Percentiles rank a stretch among this genome's conserved stretches.
Conservation (phyloP, 495 filamentous ascomycete species). For the Aspergillus bertholletiae region DNA sequence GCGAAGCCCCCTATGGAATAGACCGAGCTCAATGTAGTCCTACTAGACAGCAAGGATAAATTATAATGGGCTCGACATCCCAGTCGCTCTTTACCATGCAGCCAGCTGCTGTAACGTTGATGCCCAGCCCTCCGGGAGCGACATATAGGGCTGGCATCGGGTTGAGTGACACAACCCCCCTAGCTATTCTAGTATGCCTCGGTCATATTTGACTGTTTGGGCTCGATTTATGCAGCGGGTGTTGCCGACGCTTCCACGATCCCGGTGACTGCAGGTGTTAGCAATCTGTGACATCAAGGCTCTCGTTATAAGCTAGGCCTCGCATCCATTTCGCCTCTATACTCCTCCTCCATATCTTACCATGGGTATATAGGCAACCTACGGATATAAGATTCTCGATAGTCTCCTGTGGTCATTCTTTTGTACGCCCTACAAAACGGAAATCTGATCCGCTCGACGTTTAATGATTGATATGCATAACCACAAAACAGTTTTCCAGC, state of each 20-base stretch:
- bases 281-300: too few species aligned
- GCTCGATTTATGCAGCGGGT: conserved; percentile 39
- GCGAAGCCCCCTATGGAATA: conserved; percentile 68
- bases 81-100: conserved; percentile 72
- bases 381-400: too few species aligned
- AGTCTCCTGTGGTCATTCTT: too few species aligned
- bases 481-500: too few species aligned
- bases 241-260: conserved; percentile 37
- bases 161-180: conserved; percentile 62
- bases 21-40: conserved; percentile 85
- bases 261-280: conserved; percentile 54
- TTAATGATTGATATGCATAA: too few species aligned
- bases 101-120: conserved; percentile 70
- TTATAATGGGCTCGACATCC: conserved; percentile 69
- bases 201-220: conserved; percentile 49
- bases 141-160: conserved; percentile 68
- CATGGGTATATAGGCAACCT: too few species aligned
- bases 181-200: conserved; percentile 61
- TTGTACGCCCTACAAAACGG: too few species aligned
- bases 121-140: conserved; percentile 73
- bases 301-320: too few species aligned
- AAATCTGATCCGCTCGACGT: too few species aligned
- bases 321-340: too few species aligned
- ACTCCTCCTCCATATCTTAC: too few species aligned
- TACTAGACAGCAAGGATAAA: conserved; percentile 68